Evolutionary conservation across 768 basidiomycete genomes (phyloP).

Genomic region (Cyclocybe cylindracea): DNA sequence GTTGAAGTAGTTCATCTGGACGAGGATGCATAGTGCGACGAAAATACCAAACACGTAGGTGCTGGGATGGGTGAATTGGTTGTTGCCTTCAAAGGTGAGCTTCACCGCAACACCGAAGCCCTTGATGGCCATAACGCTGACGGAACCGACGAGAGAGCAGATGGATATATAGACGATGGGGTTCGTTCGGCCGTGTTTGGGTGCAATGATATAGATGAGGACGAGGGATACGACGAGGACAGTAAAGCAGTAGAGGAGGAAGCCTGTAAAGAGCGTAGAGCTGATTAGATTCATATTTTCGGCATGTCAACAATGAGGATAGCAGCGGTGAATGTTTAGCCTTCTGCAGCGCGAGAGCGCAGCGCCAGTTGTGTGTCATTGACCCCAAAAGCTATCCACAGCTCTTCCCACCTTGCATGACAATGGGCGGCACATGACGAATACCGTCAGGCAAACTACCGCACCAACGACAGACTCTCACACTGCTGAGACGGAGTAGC

Average conservation of each 20-base stretch:
- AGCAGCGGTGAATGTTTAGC: neutral
- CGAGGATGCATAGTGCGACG: conserved; percentile 80
- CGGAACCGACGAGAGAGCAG: conserved; percentile 92
- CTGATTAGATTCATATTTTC: no score
- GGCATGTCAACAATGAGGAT: neutral
- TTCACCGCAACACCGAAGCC: conserved; percentile 97
- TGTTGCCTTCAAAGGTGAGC: conserved; percentile 88
- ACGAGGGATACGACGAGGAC: conserved; percentile 79
- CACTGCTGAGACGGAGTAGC: no score
- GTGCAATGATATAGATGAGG: conserved; percentile 87
- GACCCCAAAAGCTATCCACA: no score
- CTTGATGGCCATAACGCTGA: conserved; percentile 99
- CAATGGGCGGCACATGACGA: no score
- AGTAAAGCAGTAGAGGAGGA: conserved; percentile 86
- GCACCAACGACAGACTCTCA: no score
- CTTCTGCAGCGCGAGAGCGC: neutral
- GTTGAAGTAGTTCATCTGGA: conserved; percentile 98
- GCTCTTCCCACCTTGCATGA: no score
- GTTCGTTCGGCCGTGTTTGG: conserved; percentile 82
- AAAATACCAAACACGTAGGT: conserved; percentile 95
- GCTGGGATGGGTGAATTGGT: conserved; percentile 91
- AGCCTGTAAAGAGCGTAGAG: conserved; percentile 50
- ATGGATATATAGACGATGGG: conserved; percentile 95
- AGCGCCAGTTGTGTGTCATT: no score
- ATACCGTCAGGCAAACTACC: no score